A percentile compares a stretch with the other conserved stretches of the same genome.
Conservation (phyloP, 169 alveolate species). For the Eimeria praecox region DNA sequence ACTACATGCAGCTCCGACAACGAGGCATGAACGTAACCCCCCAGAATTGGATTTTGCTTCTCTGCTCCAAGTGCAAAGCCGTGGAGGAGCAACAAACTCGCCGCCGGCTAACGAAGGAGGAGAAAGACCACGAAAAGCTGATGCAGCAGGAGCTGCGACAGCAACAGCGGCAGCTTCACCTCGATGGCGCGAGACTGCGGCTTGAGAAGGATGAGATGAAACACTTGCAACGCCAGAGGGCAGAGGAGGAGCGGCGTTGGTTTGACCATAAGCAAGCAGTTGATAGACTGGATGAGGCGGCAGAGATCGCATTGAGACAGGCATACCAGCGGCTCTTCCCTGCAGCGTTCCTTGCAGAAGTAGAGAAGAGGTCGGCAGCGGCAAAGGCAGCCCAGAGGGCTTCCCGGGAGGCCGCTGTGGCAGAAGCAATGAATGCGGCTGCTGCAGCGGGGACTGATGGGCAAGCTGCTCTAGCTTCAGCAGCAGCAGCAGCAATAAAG, state of each 20-base stretch:
- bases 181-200: constrained; percentile 68
- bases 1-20: constrained; percentile 91
- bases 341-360: constrained; percentile 77
- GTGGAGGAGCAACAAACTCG: constrained; percentile 93
- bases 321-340: constrained; percentile 83
- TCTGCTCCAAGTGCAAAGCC: constrained; percentile 95
- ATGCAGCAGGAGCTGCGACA: constrained; percentile 86
- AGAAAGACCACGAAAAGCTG: constrained; percentile 87
- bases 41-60: constrained; percentile 92
- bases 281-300: constrained; percentile 72
- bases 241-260: constrained; percentile 86
- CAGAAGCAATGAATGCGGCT: constrained; percentile 63
- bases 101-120: constrained; percentile 92
- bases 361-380: constrained; percentile 73
- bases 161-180: constrained; percentile 84
- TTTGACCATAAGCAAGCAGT: constrained; percentile 73
- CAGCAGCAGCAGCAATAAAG: constrained; percentile 77
- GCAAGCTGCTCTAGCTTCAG: constrained; percentile 68
- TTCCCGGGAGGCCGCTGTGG: constrained; percentile 75
- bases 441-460: constrained; percentile 74
- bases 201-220: constrained; percentile 68
- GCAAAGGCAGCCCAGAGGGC: constrained; percentile 80
- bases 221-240: constrained; percentile 78
- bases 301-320: constrained; percentile 78
- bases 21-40: constrained; percentile 93